Base-by-base conservation (phyloP, 169 alveolate species). In the Eimeria praecox region DNA sequence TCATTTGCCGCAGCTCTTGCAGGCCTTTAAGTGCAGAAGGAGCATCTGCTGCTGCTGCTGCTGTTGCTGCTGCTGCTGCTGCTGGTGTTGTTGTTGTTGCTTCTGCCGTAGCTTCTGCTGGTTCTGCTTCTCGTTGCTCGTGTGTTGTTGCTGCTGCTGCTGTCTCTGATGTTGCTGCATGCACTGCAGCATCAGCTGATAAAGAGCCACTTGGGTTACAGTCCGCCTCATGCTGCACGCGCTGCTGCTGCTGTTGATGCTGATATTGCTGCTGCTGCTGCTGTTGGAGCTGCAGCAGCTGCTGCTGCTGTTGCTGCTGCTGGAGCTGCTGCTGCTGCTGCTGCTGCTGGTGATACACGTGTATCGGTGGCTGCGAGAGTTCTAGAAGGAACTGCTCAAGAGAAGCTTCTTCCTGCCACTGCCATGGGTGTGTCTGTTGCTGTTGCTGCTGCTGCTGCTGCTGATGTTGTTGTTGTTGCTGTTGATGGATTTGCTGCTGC, bases 11-110 rank as follows among this genome's bases (percentile, higher is more conserved):
- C 52, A 82, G 90, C 73, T 82, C 90, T 16, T 82, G 40, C 46
- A 82, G 90, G 73, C 90, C 90, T 54, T 82, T 46, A 6, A 82
- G 33, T 1, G 90, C 90, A 16, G 90, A 82, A 10, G 90, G 90
- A 52, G 90, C 42, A 46, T 52, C 71, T 82, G 64, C 90, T 82
- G 90, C 52, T 44, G 90, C 90, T 86, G 62, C 80, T 69, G 94
- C 9, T 30, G 87, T 27, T 44, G 94, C 94, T 40, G 94, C 64
- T 38, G 49, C 35, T 86, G 54, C 93, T 22, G 49, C 22, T 30
- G 91, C 66, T 83, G 91, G 10, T 42, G 91, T 27, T 49, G 73
- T 73, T 54, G 73, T 14, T 82, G 59, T 4, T 62, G 62, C 1
- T 18, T 0, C 71, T 44, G 73, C 71, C 24, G 40, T 20, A 6